Percentiles rank a stretch among this genome's conserved stretches.
phyloP scores from a whole-genome alignment of 176 grass and related monocot genomes.

The Triticum monococcum region DNA sequence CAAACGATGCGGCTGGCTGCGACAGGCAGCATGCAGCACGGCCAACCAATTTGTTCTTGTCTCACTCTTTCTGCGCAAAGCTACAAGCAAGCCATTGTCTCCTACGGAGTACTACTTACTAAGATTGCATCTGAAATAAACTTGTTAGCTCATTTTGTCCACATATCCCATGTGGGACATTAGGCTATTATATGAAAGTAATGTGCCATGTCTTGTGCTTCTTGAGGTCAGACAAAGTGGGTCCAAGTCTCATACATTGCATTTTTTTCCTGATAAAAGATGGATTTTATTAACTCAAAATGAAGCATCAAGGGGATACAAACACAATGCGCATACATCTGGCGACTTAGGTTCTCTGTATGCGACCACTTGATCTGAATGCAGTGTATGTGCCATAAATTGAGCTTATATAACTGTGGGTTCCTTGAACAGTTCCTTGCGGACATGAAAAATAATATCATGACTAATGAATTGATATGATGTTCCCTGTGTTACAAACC shows the following conservation, averaged over 20 bases:
- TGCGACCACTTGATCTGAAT: background rate
- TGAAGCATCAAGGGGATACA: too few species aligned
- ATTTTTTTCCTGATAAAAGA: fast-evolving
- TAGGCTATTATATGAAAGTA: background rate
- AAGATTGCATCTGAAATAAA: background rate
- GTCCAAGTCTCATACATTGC: background rate
- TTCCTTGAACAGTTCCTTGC: background rate
- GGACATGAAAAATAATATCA: too few species aligned
- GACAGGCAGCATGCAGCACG: constrained; percentile 9
- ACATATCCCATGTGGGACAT: background rate
- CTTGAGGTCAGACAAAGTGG: background rate
- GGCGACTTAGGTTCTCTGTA: background rate
- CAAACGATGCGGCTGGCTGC: constrained; percentile 16
- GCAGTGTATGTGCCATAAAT: constrained; percentile 6
- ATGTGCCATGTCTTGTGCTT: background rate
- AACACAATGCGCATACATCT: too few species aligned
- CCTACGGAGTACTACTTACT: background rate
- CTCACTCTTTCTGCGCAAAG: constrained; percentile 7
- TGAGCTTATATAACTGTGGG: background rate
- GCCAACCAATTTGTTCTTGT: constrained; percentile 10
- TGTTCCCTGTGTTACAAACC: background rate
- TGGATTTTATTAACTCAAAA: too few species aligned
- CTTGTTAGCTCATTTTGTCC: background rate
- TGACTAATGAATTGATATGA: background rate
- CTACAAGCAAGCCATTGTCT: background rate